phyloP scores from a whole-genome alignment of 1,139 yeast species.

The Barnettozyma hawaiiensis region DNA sequence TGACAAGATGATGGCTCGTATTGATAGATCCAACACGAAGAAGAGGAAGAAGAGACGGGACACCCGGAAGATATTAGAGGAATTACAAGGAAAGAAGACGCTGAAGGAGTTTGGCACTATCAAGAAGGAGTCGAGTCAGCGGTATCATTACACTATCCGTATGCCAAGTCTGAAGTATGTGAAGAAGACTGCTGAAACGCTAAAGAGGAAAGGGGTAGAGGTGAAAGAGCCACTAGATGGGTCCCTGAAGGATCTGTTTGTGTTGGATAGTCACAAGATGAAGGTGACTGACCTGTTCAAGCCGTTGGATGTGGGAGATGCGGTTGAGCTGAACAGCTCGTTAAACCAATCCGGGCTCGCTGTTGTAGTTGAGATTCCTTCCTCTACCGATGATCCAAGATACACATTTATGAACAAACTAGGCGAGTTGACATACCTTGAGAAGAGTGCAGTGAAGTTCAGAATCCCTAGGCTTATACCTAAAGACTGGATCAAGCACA shows the following conservation, averaged over 20 bases:
- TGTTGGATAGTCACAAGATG: neutral
- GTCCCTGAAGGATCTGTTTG: neutral
- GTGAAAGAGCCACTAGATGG: neutral
- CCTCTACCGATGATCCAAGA: constrained; percentile 37
- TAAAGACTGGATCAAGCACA: constrained; percentile 27
- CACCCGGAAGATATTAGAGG: constrained; percentile 4
- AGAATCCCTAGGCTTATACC: constrained; percentile 55
- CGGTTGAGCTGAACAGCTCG: constrained; percentile 35
- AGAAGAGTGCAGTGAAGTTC: constrained; percentile 40
- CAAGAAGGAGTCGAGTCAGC: constrained; percentile 1
- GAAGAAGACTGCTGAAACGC: neutral
- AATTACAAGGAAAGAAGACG: constrained; percentile 2
- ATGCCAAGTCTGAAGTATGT: neutral
- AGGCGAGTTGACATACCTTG: constrained; percentile 51
- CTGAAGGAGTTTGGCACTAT: constrained; percentile 4
- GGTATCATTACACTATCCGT: neutral
- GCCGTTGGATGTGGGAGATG: constrained; percentile 39
- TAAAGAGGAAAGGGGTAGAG: neutral
- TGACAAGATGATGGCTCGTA: neutral
- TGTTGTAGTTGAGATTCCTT: constrained; percentile 41
- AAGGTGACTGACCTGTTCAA: constrained; percentile 14
- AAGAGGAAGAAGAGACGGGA: neutral
- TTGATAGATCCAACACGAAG: neutral
- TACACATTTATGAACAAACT: constrained; percentile 51
- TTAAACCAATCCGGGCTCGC: constrained; percentile 34